These are phyloP conservation scores for Fusarium drepaniforme DNA, from an alignment of 2,329 filamentous ascomycete species.

Conservation along the genomic window DNA sequence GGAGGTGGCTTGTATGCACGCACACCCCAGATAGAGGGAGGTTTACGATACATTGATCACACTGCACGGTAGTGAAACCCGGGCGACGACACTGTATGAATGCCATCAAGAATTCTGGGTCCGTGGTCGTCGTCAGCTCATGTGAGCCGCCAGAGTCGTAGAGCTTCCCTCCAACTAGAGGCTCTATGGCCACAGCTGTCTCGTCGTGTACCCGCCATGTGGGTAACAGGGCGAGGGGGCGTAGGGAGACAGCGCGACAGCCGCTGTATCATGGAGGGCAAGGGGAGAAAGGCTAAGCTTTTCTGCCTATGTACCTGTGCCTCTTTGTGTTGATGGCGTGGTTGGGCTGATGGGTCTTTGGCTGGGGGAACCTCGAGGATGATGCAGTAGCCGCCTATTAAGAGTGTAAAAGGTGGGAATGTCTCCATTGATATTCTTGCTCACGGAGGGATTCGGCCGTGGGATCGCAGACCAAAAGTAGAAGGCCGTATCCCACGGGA, in stretches of 20 bases:
- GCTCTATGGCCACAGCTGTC: not conserved
- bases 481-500: not conserved
- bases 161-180: not conserved
- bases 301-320: not conserved
- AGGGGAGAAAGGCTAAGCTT: constrained; percentile 13
- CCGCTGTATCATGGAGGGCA: not conserved
- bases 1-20: not conserved
- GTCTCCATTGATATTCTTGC: not conserved
- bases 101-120: constrained; percentile 12
- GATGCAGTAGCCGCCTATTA: not conserved
- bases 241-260: not conserved
- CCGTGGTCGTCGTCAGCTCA: constrained; percentile 34
- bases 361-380: not conserved
- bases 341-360: not conserved
- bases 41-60: not conserved
- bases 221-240: not conserved
- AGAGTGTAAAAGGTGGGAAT: not conserved
- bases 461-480: not conserved
- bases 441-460: not conserved
- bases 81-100: constrained; percentile 10
- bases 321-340: constrained; percentile 25
- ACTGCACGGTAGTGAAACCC: constrained; percentile 12
- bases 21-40: not conserved
- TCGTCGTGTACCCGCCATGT: constrained; percentile 2
- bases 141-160: not conserved